Base-by-base conservation (phyloP, 371 early-diverging fungal species). In the Mucor piriformis region DNA sequence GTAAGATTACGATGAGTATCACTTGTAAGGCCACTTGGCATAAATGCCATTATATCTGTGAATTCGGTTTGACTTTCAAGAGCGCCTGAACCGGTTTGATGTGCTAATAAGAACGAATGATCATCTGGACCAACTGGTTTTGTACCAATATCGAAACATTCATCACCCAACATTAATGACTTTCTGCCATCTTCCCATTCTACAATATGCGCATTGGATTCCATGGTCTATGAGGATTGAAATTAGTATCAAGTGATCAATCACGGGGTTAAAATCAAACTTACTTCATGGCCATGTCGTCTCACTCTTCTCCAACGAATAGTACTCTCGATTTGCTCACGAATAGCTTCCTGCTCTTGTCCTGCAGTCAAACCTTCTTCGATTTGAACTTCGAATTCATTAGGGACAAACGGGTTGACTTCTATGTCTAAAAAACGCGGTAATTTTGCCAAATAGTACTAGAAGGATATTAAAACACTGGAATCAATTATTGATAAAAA, bases 131-230 rank as follows among this genome's bases (percentile, higher is more conserved):
- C 66, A 54, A 85, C 76, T 0, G 79, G 59, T 24, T 87, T 85
- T 23, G 74, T 62, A 15, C 71, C 69, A 15, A 88, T 86, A 63
- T 91, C 91, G 72, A 91, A 93, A 53, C 86, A 73, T 58, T 95
- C 93, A 20, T 83, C 81, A 24, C 92, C 93, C 33, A 95, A 66
- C 34, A 89, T 73, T 6, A 95, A 66, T 0, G 93, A 91, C 61
- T 81, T 73, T 18, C 83, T 69, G 15, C 88, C 89, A 63, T 95
- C 93, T 18, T 89, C 88, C 95, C 95, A 95, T 40, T 86, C 81
- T 3, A 95, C 86, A 29, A 93, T 67, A 8, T 88, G 85, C 0
- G 92, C 87, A 60, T 95, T 93, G 16, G 91, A 89, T 66, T 90
- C 87, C 60, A 84, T 82, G 8, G 50, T 53, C 81, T 77, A 57